Base-by-base conservation (phyloP, 345 rosid species). In the Mangifera indica region DNA sequence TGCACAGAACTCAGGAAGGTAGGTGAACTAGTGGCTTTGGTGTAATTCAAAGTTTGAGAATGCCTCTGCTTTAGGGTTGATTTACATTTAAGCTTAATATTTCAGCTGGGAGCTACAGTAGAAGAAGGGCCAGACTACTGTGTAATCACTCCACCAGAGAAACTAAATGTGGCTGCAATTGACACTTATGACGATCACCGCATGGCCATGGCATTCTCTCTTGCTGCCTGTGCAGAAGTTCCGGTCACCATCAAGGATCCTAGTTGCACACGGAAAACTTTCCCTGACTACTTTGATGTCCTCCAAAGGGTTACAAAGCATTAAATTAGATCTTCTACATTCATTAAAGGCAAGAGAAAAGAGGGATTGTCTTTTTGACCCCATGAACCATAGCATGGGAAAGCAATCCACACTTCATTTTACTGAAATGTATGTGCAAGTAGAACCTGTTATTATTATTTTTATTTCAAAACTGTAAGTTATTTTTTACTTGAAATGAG, bases 151-250 rank as follows among this genome's bases (percentile, higher is more conserved):
- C 98, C 98, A 32, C 98, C 99, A 0, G 87, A 89, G 71, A 95
- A 89, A 74, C 72, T 95, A 70, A 89, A 82, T 10, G 75, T 87
- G 5, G 63, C 98, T 3, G 89, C 87, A 51, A 93, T 95, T 21
- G 98, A 93, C 81, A 95, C 99, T 9, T 95, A 93, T 1, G 98
- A 95, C 63, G 99, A 95, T 82, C 98, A 93, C 63, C 83, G 99
- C 56, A 95, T 95, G 99, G 99, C 99, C 70, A 93, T 95, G 99
- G 87, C 99, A 9, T 95, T 93, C 84, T 92, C 98, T 17, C 93
- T 95, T 13, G 99, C 98, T 25, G 98, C 98, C 58, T 95, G 97
- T 79, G 91, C 85, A 21, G 94, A 87, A 32, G 99, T 95, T 71
- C 94, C 96, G 2, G 92, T 95, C 56, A 95, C 96, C 60, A 93